Conservation (phyloP, 1,139 yeast genomes). For the Suhomyces terraborum region DNA sequence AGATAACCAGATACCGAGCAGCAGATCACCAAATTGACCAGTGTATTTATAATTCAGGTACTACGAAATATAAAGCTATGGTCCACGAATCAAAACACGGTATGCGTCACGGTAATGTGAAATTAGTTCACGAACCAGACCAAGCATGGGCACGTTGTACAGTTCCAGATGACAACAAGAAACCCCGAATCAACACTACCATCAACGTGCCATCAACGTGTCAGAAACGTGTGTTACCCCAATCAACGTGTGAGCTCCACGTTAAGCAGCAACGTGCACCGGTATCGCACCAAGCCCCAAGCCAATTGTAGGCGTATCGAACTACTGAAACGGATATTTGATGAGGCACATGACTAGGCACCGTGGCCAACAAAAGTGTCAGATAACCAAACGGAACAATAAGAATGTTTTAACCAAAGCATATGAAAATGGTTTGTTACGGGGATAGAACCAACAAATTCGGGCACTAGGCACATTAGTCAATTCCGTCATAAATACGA, state of each 20-base stretch:
- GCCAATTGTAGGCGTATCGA: not conserved
- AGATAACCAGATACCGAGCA: not conserved
- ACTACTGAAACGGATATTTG: not conserved
- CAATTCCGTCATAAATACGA: too few species aligned
- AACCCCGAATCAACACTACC: not conserved
- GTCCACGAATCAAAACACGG: not conserved
- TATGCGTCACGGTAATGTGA: not conserved
- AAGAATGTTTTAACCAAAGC: not conserved
- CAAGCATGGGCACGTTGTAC: not conserved
- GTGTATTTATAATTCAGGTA: not conserved
- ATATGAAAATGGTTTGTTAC: too few species aligned
- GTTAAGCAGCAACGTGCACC: not conserved
- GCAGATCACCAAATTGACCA: not conserved
- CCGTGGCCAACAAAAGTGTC: not conserved
- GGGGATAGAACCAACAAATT: too few species aligned
- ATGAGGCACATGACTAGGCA: not conserved
- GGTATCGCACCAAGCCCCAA: not conserved
- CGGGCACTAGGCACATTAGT: too few species aligned
- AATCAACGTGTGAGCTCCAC: not conserved
- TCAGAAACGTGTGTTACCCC: too few species aligned
- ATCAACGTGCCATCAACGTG: slow-evolving; percentile 1
- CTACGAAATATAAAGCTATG: too few species aligned
- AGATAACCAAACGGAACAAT: not conserved
- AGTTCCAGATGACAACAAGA: not conserved
- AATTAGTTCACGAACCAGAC: not conserved